Evolutionary conservation across 768 basidiomycete species (phyloP), one percentile per base, ranked within the genome.

Genomic region (Tulasnella sp.): DNA sequence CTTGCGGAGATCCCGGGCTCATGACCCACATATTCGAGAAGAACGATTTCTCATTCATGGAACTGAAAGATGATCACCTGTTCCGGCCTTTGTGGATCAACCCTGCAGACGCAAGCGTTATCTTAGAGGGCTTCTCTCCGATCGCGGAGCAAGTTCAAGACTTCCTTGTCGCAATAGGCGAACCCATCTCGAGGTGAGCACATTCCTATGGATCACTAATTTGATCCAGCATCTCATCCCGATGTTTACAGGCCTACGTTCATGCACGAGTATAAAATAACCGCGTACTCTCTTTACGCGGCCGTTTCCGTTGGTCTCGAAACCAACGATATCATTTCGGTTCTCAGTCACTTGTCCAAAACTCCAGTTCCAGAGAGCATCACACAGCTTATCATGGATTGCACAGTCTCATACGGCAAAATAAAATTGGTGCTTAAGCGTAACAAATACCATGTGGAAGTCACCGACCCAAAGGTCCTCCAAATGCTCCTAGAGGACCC

Each of bases 251-350:
- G 97, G 89, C 98, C 98, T 76, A 93, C 96, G 74, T 96, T 97
- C 87, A 97, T 99, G 82, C 97, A 99, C 88, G 98, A 99, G 89
- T 99, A 99, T 90, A 96, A 97, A 87, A 91, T 99, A 85, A 99
- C 97, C 80, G 93, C 96, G 72, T 98, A 99, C 86, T 99, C 97
- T 20, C 89, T 99, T 22, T 99, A 99, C 86, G 98, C 98, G 81
- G 98, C 98, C 76, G 97, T 99, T 81, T 98, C 97, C 20, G 97
- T 99, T 81, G 98, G 98, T 41, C 88, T 99, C 40, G 96, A 99
- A 85, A 99, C 98, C 9, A 93, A 97, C 83, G 97, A 99, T 86
- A 99, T 99, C 83, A 98, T 99, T 86, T 96, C 97, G 89, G 97
- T 98, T 69, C 87, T 95, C 81, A 94, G 94, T 85, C 90, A 93